These are phyloP conservation scores for Cyberlindnera lachancei DNA, from an alignment of 805 yeast species.

Conservation along the genomic window DNA sequence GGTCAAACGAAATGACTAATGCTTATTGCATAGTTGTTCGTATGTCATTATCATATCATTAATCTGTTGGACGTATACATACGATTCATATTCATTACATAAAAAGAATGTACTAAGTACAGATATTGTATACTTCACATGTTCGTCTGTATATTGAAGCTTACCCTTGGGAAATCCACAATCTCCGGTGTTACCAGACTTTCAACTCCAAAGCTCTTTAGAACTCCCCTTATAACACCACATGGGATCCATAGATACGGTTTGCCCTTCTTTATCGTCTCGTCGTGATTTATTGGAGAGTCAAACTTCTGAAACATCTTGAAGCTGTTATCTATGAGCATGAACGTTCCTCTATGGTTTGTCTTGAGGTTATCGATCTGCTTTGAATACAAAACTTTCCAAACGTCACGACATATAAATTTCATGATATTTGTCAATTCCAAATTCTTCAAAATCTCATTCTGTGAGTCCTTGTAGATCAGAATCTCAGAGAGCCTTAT, in stretches of 20 bases:
- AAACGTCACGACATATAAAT: constrained; percentile 85
- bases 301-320: constrained; percentile 45
- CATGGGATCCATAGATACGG: constrained; percentile 63
- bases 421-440: constrained; percentile 82
- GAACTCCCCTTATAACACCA: constrained; percentile 68
- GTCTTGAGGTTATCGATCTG: constrained; percentile 91
- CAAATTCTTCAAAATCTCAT: constrained; percentile 39
- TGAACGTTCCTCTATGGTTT: constrained; percentile 82
- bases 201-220: constrained; percentile 61
- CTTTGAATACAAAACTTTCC: constrained; percentile 74
- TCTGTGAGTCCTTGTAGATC: constrained; percentile 39
- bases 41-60: too few relatives aligned
- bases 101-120: too few relatives aligned
- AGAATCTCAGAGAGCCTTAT: constrained; percentile 43
- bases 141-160: constrained; percentile 61
- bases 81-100: too few relatives aligned
- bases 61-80: too few relatives aligned
- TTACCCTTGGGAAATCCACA: constrained; percentile 54
- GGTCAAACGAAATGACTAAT: constrained; percentile 11
- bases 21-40: too few relatives aligned
- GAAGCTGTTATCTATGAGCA: constrained; percentile 63
- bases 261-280: constrained; percentile 36
- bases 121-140: too few relatives aligned
- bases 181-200: constrained; percentile 61
- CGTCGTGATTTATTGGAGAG: constrained; percentile 35